Evolutionary conservation across 2,329 filamentous ascomycete genomes (phyloP).

Genomic region (Paradendryphiella salina): DNA sequence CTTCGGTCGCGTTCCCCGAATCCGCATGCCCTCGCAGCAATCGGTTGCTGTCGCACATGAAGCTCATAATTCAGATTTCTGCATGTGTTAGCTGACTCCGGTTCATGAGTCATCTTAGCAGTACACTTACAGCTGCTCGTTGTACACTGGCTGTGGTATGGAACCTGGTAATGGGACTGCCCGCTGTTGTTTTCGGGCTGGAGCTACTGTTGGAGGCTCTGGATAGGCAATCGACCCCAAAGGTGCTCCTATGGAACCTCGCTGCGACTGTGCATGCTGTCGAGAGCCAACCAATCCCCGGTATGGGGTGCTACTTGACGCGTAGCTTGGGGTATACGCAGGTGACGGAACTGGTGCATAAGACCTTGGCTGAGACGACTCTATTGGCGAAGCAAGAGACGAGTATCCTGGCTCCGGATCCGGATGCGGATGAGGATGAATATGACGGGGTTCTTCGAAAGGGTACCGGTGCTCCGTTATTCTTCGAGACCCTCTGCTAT

Average conservation of each 20-base stretch:
- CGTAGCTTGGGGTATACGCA: conserved; percentile 47
- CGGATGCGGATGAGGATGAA: conserved; percentile 34
- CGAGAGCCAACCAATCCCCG: conserved; percentile 46
- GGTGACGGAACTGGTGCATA: conserved; percentile 46
- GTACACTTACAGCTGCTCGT: conserved; percentile 46
- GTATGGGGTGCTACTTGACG: conserved; percentile 45
- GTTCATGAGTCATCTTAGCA: conserved; percentile 18
- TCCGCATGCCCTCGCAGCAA: conserved; percentile 76
- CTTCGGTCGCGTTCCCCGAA: conserved; percentile 81
- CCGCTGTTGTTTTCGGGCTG: conserved; percentile 34
- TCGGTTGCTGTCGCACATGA: conserved; percentile 73
- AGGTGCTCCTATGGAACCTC: conserved; percentile 39
- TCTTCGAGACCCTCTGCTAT: conserved; percentile 34
- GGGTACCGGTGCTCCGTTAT: conserved; percentile 40
- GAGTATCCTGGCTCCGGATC: conserved; percentile 43
- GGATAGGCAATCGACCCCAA: conserved; percentile 40
- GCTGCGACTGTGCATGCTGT: conserved; percentile 44
- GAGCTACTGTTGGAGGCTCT: conserved; percentile 37
- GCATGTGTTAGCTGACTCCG: conserved; percentile 26
- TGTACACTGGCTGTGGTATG: conserved; percentile 46
- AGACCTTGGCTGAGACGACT: conserved; percentile 39
- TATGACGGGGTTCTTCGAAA: conserved; percentile 39
- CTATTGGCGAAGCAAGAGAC: conserved; percentile 45
- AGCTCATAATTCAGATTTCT: conserved; percentile 54
- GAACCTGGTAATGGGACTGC: conserved; percentile 43